Evolutionary conservation across 2,329 filamentous ascomycete genomes (phyloP).

Genomic region (Cordyceps cateniannulata): DNA sequence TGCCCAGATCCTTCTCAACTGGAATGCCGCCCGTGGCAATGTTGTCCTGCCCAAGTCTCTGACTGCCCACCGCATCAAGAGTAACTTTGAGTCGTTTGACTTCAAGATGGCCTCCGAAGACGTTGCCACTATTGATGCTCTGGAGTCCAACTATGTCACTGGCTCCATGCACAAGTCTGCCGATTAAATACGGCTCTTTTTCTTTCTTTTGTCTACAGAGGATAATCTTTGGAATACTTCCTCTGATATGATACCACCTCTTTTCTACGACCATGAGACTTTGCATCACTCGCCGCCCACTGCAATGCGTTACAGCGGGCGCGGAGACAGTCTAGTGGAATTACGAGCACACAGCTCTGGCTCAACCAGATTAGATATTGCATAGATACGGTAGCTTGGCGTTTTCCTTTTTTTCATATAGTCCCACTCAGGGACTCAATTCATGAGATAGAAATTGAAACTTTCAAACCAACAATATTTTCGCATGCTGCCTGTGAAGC

Average conservation of each 20-base stretch:
- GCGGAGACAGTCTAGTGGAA: slow-evolving; percentile 3
- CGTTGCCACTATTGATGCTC: slow-evolving; percentile 53
- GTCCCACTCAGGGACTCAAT: neutral
- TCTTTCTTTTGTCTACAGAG: slow-evolving; percentile 5
- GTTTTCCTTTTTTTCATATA: slow-evolving; percentile 2
- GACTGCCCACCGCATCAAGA: slow-evolving; percentile 54
- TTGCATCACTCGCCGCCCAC: neutral
- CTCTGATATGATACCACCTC: slow-evolving; percentile 13
- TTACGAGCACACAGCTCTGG: slow-evolving; percentile 8
- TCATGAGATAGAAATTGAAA: neutral
- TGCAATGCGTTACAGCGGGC: neutral
- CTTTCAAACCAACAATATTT: neutral
- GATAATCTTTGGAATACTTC: slow-evolving; percentile 9
- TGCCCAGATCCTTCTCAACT: slow-evolving; percentile 70
- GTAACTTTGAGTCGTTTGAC: slow-evolving; percentile 57
- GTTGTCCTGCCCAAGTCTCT: slow-evolving; percentile 71
- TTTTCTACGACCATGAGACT: slow-evolving; percentile 11
- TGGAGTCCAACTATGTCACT: slow-evolving; percentile 70
- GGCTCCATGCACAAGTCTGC: slow-evolving; percentile 38
- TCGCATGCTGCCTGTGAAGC: neutral
- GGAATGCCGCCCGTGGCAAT: slow-evolving; percentile 70
- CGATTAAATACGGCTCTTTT: slow-evolving; percentile 23
- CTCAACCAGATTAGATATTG: slow-evolving; percentile 11
- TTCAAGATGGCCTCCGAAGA: slow-evolving; percentile 57
- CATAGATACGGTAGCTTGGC: slow-evolving; percentile 13